Conservation (phyloP, 805 yeast species). For the Cyberlindnera mrakii region DNA sequence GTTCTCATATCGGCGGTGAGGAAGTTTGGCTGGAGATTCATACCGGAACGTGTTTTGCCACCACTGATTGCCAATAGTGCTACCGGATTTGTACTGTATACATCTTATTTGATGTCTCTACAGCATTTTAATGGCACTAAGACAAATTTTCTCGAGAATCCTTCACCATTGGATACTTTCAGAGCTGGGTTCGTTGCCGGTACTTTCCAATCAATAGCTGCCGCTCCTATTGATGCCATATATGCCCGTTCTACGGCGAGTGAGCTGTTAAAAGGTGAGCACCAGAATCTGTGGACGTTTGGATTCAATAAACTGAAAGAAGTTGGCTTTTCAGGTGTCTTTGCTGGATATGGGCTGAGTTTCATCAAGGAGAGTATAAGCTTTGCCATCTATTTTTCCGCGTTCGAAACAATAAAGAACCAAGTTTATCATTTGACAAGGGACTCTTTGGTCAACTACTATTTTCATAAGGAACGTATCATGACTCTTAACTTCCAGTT, state of each 20-base stretch:
- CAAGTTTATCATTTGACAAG: slow-evolving; percentile 48
- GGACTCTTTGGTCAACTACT: slow-evolving; percentile 36
- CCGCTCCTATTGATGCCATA: slow-evolving; percentile 91
- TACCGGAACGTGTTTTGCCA: slow-evolving; percentile 76
- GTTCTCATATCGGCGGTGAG: slow-evolving; percentile 63
- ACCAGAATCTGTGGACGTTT: slow-evolving; percentile 72
- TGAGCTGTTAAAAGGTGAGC: slow-evolving; percentile 62
- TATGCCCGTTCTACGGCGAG: slow-evolving; percentile 74
- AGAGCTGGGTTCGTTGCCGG: slow-evolving; percentile 86
- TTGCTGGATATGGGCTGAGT: slow-evolving; percentile 83
- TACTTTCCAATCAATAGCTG: slow-evolving; percentile 78
- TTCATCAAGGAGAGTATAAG: slow-evolving; percentile 74
- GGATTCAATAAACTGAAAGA: slow-evolving; percentile 62
- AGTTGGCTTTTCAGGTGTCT: slow-evolving; percentile 77
- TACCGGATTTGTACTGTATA: slow-evolving; percentile 82
- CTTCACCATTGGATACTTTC: slow-evolving; percentile 47
- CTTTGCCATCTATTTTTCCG: slow-evolving; percentile 76
- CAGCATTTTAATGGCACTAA: slow-evolving; percentile 28
- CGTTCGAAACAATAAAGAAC: slow-evolving; percentile 75
- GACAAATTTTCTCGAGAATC: slow-evolving; percentile 17
- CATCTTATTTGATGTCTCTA: slow-evolving; percentile 63
- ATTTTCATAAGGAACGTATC: slow-evolving; percentile 32
- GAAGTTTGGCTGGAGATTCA: slow-evolving; percentile 78
- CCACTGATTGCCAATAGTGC: slow-evolving; percentile 85
- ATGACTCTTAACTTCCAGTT: slow-evolving; percentile 21